Conservation (phyloP, 306 rosid genomes). For the Vigna angularis region DNA sequence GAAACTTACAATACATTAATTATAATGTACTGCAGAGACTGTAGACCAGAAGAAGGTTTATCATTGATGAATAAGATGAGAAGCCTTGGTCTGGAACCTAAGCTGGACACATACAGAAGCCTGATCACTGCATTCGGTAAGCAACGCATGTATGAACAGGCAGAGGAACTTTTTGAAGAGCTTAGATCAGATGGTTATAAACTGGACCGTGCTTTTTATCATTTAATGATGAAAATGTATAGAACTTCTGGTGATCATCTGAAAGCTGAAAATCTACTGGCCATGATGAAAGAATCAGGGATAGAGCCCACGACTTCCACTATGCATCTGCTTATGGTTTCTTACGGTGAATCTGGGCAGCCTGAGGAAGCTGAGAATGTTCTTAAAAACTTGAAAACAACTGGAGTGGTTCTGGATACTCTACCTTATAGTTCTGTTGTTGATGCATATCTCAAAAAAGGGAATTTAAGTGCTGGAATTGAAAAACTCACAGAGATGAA, state of each 20-base stretch:
- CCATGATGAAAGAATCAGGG: conserved; percentile 85
- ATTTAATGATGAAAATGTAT: conserved; percentile 86
- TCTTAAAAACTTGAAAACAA: conserved; percentile 72
- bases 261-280: conserved; percentile 79
- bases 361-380: conserved; percentile 92
- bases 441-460: conserved; percentile 81
- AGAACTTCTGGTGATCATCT: conserved; percentile 81
- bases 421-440: conserved; percentile 90
- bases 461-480: conserved; percentile 66
- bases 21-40: conserved; percentile 88
- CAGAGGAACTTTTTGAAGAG: conserved; percentile 93
- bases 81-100: conserved; percentile 75
- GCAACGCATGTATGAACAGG: conserved; percentile 68
- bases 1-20: conserved; percentile 81
- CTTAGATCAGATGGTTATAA: conserved; percentile 69
- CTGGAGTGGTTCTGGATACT: conserved; percentile 66
- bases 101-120: conserved; percentile 87
- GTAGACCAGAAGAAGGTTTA: conserved; percentile 88
- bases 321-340: conserved; percentile 94
- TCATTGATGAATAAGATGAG: conserved; percentile 86
- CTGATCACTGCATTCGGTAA: conserved; percentile 87
- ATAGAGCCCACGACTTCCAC: conserved; percentile 87
- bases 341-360: conserved; percentile 88
- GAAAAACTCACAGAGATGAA: conserved; percentile 80
- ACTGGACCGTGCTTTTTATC: conserved; percentile 89